A percentile compares a stretch with the other conserved stretches of the same genome.
These are phyloP conservation scores for Anaeromyces robustus DNA, from an alignment of 192 early-diverging fungal genomes.

Conservation along the genomic window DNA sequence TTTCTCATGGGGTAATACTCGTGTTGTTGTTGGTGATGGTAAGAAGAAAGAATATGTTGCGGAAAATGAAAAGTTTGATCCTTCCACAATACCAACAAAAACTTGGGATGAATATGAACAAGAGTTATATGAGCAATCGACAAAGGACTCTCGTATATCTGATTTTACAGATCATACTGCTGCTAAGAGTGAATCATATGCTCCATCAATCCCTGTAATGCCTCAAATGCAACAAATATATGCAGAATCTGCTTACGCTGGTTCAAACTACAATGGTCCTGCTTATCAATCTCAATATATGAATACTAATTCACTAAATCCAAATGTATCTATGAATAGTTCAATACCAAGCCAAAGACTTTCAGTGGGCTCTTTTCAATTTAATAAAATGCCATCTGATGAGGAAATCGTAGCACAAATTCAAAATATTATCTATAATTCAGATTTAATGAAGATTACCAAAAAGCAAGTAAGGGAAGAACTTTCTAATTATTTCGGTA, in stretches of 20 bases:
- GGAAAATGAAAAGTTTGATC: constrained; percentile 21
- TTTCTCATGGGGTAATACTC: constrained; percentile 98
- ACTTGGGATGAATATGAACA: constrained; percentile 56
- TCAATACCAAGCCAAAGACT: background rate
- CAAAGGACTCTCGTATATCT: background rate
- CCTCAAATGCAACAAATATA: background rate
- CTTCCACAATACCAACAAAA: constrained; percentile 12
- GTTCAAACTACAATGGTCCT: background rate
- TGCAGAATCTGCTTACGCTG: background rate
- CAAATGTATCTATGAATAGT: background rate
- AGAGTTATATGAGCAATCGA: constrained; percentile 19
- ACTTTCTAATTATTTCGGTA: constrained; percentile 42
- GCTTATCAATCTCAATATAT: background rate
- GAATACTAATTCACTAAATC: background rate
- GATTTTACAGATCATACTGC: background rate
- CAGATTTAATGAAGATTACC: constrained; percentile 57
- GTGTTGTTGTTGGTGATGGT: constrained; percentile 74
- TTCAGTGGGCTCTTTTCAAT: background rate
- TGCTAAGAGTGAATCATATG: background rate
- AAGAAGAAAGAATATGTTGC: constrained; percentile 35
- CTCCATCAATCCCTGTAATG: background rate
- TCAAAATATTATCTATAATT: constrained; percentile 44
- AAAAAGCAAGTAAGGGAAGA: constrained; percentile 69
- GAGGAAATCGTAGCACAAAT: constrained; percentile 60
- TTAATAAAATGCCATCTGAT: constrained; percentile 42